These are phyloP conservation scores for Xylaria scruposa DNA, from an alignment of 495 filamentous ascomycete species.

Conservation along the genomic window DNA sequence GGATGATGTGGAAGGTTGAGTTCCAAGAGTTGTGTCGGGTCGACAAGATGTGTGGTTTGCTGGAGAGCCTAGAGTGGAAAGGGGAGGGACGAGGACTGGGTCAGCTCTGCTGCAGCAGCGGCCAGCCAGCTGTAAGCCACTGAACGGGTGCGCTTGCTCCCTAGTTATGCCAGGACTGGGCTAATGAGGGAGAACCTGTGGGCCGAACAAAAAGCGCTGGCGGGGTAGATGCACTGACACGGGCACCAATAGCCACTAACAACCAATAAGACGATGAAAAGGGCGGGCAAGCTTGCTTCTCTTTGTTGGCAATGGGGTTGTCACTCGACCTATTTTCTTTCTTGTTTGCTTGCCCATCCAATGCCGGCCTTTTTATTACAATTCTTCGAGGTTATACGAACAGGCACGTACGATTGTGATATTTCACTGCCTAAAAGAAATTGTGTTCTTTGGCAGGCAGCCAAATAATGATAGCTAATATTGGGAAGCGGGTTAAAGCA, in stretches of 20 bases:
- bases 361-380: constrained; percentile 1
- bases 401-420: neutral
- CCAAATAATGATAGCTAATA: constrained; percentile 7
- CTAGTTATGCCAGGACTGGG: constrained; percentile 10
- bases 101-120: constrained; percentile 20
- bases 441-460: neutral
- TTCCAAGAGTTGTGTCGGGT: constrained; percentile 56
- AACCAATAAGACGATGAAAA: neutral
- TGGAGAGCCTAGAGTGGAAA: constrained; percentile 36
- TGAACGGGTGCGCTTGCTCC: constrained; percentile 12
- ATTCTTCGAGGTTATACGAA: neutral
- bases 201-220: constrained; percentile 44
- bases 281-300: neutral
- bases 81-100: constrained; percentile 40
- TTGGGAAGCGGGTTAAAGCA: neutral
- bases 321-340: neutral
- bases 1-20: constrained; percentile 58
- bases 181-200: constrained; percentile 37
- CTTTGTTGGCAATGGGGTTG: constrained; percentile 24
- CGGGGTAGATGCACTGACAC: constrained; percentile 26
- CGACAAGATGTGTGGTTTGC: constrained; percentile 31
- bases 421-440: constrained; percentile 9
- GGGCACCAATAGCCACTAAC: neutral
- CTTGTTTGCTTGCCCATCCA: neutral
- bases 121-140: constrained; percentile 28